Conservation (phyloP, 2,329 filamentous ascomycete genomes). For the Parafenestella ontariensis region DNA sequence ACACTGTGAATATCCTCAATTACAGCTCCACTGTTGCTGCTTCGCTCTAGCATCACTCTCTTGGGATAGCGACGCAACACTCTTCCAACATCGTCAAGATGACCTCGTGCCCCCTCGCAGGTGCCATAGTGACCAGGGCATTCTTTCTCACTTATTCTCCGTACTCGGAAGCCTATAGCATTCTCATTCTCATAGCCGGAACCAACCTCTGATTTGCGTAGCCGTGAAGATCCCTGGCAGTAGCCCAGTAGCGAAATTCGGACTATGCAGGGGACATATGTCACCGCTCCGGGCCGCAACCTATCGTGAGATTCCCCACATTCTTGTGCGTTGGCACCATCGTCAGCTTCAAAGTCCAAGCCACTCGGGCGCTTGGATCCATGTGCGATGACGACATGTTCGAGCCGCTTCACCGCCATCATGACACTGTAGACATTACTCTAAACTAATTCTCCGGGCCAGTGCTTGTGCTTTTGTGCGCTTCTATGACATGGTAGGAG, state of each 20-base stretch:
- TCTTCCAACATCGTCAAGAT: slow-evolving; percentile 4
- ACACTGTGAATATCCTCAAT: neutral
- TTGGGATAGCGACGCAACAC: slow-evolving; percentile 1
- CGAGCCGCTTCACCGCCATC: slow-evolving; percentile 22
- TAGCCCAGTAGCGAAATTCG: neutral
- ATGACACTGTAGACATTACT: slow-evolving; percentile 3
- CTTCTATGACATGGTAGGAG: neutral
- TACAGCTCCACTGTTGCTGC: too few relatives aligned
- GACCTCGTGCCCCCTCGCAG: slow-evolving; percentile 27
- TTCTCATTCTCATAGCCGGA: neutral
- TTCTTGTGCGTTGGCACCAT: slow-evolving; percentile 20
- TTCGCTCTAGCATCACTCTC: neutral
- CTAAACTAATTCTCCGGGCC: neutral
- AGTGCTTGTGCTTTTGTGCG: neutral
- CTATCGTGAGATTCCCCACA: slow-evolving; percentile 18
- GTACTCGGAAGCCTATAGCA: neutral
- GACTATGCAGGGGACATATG: slow-evolving; percentile 9
- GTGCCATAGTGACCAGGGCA: slow-evolving; percentile 2
- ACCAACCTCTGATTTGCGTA: neutral
- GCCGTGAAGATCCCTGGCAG: neutral
- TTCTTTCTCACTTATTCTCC: slow-evolving; percentile 1
- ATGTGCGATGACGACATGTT: slow-evolving; percentile 26
- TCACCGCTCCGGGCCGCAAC: slow-evolving; percentile 6
- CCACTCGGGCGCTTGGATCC: slow-evolving; percentile 5
- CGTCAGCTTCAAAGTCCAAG: slow-evolving; percentile 11